Percentiles rank a stretch among this genome's conserved stretches.
phyloP scores from a whole-genome alignment of 495 filamentous ascomycete species.

The Filosporella fistucella region DNA sequence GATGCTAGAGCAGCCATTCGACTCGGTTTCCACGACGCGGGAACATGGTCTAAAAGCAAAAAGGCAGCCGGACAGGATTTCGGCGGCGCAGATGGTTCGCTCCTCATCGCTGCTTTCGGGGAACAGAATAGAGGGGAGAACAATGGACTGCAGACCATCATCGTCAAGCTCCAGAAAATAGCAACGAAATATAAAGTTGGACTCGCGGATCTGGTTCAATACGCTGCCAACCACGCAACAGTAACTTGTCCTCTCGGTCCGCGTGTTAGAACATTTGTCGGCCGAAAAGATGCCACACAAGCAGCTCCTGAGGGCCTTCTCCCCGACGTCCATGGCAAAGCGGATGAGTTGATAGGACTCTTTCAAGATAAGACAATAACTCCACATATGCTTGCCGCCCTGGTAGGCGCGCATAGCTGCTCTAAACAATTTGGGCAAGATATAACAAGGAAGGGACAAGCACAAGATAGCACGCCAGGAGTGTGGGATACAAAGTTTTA shows the following conservation, averaged over 20 bases:
- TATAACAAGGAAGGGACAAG: constrained; percentile 22
- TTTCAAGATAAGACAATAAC: constrained; percentile 28
- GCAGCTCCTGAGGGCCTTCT: constrained; percentile 20
- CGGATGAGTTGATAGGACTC: constrained; percentile 17
- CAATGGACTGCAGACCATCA: constrained; percentile 26
- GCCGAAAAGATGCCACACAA: constrained; percentile 19
- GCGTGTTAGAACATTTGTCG: constrained; percentile 22
- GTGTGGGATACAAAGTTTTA: constrained; percentile 42
- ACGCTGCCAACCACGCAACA: constrained; percentile 24
- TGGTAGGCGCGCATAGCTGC: constrained; percentile 46
- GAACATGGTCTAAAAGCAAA: neutral
- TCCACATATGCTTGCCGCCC: constrained; percentile 25
- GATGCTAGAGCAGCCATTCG: constrained; percentile 9
- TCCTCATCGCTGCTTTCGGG: constrained; percentile 21
- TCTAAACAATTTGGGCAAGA: constrained; percentile 39
- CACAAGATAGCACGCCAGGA: constrained; percentile 37
- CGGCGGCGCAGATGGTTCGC: constrained; percentile 27
- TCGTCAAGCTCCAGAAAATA: constrained; percentile 13
- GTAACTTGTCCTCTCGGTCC: constrained; percentile 29
- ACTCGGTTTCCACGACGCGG: constrained; percentile 6
- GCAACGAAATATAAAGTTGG: constrained; percentile 14
- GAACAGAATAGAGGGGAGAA: constrained; percentile 24
- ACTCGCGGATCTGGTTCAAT: constrained; percentile 26
- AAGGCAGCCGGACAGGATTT: constrained; percentile 17
- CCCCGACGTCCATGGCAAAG: constrained; percentile 24